A percentile compares a stretch with the other conserved stretches of the same genome.
Conservation (phyloP, 1,139 yeast species). For the Yamadazyma jaroonii region DNA sequence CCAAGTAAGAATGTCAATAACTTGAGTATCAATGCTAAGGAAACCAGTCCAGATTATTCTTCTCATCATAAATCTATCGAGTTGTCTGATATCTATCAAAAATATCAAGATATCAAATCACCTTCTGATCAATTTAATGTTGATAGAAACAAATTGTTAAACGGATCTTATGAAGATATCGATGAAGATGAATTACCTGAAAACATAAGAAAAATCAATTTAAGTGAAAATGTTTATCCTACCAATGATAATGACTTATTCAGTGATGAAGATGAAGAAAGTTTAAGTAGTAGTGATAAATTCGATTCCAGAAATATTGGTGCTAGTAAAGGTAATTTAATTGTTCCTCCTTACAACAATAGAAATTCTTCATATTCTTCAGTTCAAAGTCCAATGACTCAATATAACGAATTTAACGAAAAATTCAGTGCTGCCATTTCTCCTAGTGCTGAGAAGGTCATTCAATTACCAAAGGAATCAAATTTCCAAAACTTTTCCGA, state of each 20-base stretch:
- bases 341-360: conserved; percentile 27
- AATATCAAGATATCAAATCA: conserved; percentile 39
- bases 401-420: conserved; percentile 51
- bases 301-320: conserved; percentile 30
- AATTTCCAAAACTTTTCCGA: conserved; percentile 5
- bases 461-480: conserved; percentile 12
- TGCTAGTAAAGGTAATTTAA: conserved; percentile 11
- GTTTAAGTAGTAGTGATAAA: conserved; percentile 21
- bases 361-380: conserved; percentile 40
- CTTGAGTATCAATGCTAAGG: conserved; percentile 11
- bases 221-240: conserved; percentile 34
- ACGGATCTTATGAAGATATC: conserved; percentile 36
- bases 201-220: conserved; percentile 27
- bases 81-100: conserved; percentile 45
- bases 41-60: conserved; percentile 2
- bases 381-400: conserved; percentile 50
- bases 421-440: conserved; percentile 31
- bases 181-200: conserved; percentile 36
- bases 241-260: conserved; percentile 37
- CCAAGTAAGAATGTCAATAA: conserved; percentile 13
- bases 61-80: conserved; percentile 35
- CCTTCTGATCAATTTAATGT: conserved; percentile 41
- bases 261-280: conserved; percentile 34
- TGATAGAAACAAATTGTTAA: conserved; percentile 29
- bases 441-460: conserved; percentile 14